Percentiles rank a stretch among this genome's conserved stretches.
Conservation (phyloP, 768 basidiomycete genomes). For the Lactifluus hygrophoroides region DNA sequence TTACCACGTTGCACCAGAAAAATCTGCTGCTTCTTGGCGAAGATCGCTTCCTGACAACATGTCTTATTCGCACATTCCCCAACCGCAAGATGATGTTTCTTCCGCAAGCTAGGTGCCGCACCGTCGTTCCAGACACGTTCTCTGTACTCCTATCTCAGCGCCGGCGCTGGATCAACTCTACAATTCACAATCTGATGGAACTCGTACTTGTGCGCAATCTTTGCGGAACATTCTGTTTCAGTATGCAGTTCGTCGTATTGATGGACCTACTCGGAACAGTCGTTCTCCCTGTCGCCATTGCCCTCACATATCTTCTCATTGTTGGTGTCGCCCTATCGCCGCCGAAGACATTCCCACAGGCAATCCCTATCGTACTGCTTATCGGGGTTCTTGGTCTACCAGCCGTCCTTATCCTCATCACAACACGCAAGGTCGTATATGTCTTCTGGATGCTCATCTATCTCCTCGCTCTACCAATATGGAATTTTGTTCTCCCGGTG, state of each 20-base stretch:
- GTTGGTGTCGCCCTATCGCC: slow-evolving; percentile 73
- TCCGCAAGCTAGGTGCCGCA: slow-evolving; percentile 90
- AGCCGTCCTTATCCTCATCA: slow-evolving; percentile 84
- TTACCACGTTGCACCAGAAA: slow-evolving; percentile 94
- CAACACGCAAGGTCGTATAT: slow-evolving; percentile 91
- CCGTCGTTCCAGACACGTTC: slow-evolving; percentile 95
- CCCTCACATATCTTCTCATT: slow-evolving; percentile 82
- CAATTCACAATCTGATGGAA: slow-evolving; percentile 99
- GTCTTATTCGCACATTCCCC: slow-evolving; percentile 93
- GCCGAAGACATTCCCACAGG: slow-evolving; percentile 79
- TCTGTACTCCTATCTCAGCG: slow-evolving; percentile 89
- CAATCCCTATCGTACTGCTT: slow-evolving; percentile 87
- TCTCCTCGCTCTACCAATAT: slow-evolving; percentile 83
- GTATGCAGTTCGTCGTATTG: slow-evolving; percentile 99
- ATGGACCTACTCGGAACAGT: slow-evolving; percentile 92
- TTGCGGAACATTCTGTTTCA: slow-evolving; percentile 99
- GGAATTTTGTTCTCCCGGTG: slow-evolving; percentile 91
- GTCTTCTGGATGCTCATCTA: slow-evolving; percentile 98
- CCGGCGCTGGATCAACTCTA: slow-evolving; percentile 98
- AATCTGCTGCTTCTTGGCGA: slow-evolving; percentile 93
- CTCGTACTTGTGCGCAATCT: slow-evolving; percentile 93
- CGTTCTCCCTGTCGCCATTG: slow-evolving; percentile 90
- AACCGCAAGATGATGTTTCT: slow-evolving; percentile 99
- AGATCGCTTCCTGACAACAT: slow-evolving; percentile 97
- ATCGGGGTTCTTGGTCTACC: slow-evolving; percentile 90